Conservation (phyloP, 371 early-diverging fungal genomes). For the Basidiobolus meristosporus region DNA sequence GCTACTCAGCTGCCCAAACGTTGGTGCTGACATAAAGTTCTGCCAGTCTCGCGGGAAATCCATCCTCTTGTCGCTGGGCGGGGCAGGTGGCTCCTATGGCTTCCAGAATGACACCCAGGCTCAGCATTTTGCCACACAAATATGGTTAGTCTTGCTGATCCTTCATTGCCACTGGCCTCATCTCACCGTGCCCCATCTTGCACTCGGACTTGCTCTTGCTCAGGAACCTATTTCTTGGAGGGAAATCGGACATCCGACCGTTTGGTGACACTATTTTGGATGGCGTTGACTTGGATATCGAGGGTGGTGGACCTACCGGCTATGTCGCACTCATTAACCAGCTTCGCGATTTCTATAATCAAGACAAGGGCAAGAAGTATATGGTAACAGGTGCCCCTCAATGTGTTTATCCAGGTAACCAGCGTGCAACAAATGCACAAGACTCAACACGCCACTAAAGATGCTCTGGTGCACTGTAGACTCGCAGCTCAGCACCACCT, state of each 20-base stretch:
- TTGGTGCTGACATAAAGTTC: slow-evolving; percentile 27
- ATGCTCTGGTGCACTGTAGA: neutral
- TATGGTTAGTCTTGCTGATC: slow-evolving; percentile 20
- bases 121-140: slow-evolving; percentile 21
- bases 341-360: slow-evolving; percentile 14
- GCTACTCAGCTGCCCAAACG: slow-evolving; percentile 14
- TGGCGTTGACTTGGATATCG: slow-evolving; percentile 53
- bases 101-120: slow-evolving; percentile 20
- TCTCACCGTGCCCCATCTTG: too few species aligned
- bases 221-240: slow-evolving; percentile 38
- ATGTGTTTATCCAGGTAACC: slow-evolving; percentile 23
- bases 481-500: slow-evolving; percentile 9
- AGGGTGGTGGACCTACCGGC: slow-evolving; percentile 27
- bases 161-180: too few species aligned
- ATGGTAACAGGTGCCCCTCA: slow-evolving; percentile 24
- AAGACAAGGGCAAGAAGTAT: slow-evolving; percentile 5
- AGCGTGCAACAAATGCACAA: too few species aligned
- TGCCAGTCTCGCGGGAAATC: slow-evolving; percentile 36
- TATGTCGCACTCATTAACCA: slow-evolving; percentile 22
- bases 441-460: too few species aligned
- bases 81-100: slow-evolving; percentile 36
- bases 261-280: slow-evolving; percentile 42
- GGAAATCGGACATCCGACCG: slow-evolving; percentile 22
- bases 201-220: slow-evolving; percentile 7
- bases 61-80: slow-evolving; percentile 27